Evolutionary conservation across 371 early-diverging fungal genomes (phyloP).

Genomic region (Syncephalis plumigaleata): DNA sequence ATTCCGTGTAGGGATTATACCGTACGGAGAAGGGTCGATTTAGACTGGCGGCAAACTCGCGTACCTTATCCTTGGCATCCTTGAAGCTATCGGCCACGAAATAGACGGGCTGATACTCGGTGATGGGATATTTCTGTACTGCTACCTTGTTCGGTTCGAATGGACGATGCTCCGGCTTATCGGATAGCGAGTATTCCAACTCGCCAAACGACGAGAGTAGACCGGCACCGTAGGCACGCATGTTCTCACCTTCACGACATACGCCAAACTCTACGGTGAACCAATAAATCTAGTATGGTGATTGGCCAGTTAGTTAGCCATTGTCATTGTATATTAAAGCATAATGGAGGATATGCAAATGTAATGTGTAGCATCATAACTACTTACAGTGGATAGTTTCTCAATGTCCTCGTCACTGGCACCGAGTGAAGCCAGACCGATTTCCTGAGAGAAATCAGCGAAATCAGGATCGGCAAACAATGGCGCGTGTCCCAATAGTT

Average conservation of each 20-base stretch:
- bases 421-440: slow-evolving; percentile 86
- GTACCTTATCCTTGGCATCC: slow-evolving; percentile 78
- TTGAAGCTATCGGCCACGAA: slow-evolving; percentile 90
- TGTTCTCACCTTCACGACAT: slow-evolving; percentile 57
- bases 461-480: slow-evolving; percentile 91
- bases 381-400: slow-evolving; percentile 55
- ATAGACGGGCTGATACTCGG: slow-evolving; percentile 87
- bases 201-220: slow-evolving; percentile 89
- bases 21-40: slow-evolving; percentile 79
- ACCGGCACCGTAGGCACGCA: slow-evolving; percentile 89
- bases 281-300: slow-evolving; percentile 48
- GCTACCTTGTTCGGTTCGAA: slow-evolving; percentile 78
- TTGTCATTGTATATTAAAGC: background rate
- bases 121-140: slow-evolving; percentile 77
- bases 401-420: slow-evolving; percentile 83
- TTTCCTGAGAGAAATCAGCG: slow-evolving; percentile 89
- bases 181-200: slow-evolving; percentile 68
- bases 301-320: background rate
- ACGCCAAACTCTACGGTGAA: slow-evolving; percentile 92
- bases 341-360: slow-evolving; percentile 3
- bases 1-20: slow-evolving; percentile 81
- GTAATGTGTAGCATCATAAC: slow-evolving; percentile 1
- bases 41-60: slow-evolving; percentile 63
- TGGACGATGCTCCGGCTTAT: slow-evolving; percentile 57
- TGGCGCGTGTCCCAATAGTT: slow-evolving; percentile 65